Evolutionary conservation across 2,329 filamentous ascomycete genomes (phyloP), one percentile per base, ranked within the genome.

Genomic region (Chaetomium strumarium): DNA sequence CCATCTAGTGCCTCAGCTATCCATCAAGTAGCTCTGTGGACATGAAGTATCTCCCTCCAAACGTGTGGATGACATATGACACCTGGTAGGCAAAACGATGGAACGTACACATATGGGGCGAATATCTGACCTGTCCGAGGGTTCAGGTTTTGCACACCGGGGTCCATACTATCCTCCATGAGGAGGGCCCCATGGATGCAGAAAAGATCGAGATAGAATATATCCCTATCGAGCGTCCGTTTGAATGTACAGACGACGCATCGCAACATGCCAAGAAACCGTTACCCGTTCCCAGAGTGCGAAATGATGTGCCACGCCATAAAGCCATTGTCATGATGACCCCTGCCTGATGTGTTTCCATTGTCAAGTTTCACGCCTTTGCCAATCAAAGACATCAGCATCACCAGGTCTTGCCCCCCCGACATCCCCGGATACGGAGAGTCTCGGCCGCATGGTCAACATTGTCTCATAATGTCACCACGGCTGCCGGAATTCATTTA

Each of bases 251-350:
- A 57, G 42, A 52, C 38, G 54, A 53, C 53, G 49, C 48, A 46
- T 51, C 47, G 53, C 49, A 58, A 55, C 53, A 57, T 49, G 46
- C 51, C 49, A 39, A 38, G 38, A 53, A 56, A 37, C 55, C 55
- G 30, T 55, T 59, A 57, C 52, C 55, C 54, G 49, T 55, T 49
- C 53, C 56, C 38, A 46, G 39, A 55, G 50, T 46, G 39, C 48
- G 51, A 57, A 60, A 50, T 54, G 56, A 57, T 52, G 44, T 56
- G 48, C 53, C 56, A 55, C 52, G 52, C 53, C 50, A 55, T 51
- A 55, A 55, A 56, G 46, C 47, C 49, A 44, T 44, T 51, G 43
- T 45, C 53, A 54, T 56, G 6, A 51, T 49, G 47, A 49, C 55
- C 36, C 11, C 37, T 34, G 31, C 42, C 52, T 43, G 46, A 39